Evolutionary conservation across 768 basidiomycete species (phyloP).

Genomic region (Chalciporus piperatus): DNA sequence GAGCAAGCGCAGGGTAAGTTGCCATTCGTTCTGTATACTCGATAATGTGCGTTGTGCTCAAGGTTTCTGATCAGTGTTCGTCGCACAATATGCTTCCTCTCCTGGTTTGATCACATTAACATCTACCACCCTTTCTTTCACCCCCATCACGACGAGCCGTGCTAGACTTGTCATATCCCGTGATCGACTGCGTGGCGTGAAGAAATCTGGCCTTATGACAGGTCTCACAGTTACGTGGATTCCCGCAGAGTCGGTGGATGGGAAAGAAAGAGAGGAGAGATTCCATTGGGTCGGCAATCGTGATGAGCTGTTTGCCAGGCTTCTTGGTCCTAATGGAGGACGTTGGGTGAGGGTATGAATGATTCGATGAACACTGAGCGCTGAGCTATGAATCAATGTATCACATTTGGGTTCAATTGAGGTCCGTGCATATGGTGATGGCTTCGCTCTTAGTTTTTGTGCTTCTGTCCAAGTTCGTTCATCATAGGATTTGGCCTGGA

Average conservation of each 20-base stretch:
- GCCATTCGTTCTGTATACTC: slow-evolving; percentile 5
- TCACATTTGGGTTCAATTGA: slow-evolving; percentile 12
- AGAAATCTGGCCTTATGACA: slow-evolving; percentile 52
- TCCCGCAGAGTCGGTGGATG: slow-evolving; percentile 23
- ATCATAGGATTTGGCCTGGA: slow-evolving; percentile 2
- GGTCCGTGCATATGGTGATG: background rate
- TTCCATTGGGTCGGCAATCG: slow-evolving; percentile 60
- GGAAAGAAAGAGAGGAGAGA: slow-evolving; percentile 45
- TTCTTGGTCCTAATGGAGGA: slow-evolving; percentile 49
- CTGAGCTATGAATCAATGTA: slow-evolving; percentile 5
- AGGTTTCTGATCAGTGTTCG: slow-evolving; percentile 44
- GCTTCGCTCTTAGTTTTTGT: slow-evolving; percentile 24
- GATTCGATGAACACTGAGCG: background rate
- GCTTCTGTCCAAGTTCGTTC: slow-evolving; percentile 7
- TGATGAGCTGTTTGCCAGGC: slow-evolving; percentile 64
- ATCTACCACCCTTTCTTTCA: slow-evolving; percentile 47
- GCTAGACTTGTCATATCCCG: slow-evolving; percentile 48
- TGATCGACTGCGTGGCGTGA: slow-evolving; percentile 49
- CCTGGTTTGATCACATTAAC: slow-evolving; percentile 64
- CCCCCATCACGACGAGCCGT: slow-evolving; percentile 45
- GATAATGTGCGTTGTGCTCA: slow-evolving; percentile 2
- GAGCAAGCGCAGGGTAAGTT: slow-evolving; percentile 35
- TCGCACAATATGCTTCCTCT: slow-evolving; percentile 51
- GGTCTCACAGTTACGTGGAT: slow-evolving; percentile 51
- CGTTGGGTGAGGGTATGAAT: slow-evolving; percentile 49